These are phyloP conservation scores for Myxozyma sirexii DNA, from an alignment of 805 yeast genomes.

Conservation along the genomic window DNA sequence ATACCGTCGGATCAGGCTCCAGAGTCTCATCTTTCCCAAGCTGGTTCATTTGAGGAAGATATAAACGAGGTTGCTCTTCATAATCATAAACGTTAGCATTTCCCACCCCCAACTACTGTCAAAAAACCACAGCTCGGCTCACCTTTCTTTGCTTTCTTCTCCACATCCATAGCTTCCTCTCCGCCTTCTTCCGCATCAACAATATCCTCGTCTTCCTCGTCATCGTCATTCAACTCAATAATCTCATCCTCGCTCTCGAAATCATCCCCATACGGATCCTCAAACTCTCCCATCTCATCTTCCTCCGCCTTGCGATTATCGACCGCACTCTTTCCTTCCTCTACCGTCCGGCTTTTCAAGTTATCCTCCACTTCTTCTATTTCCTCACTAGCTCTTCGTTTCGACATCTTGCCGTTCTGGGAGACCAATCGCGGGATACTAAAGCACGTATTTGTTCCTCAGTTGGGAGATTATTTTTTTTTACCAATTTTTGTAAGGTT, in stretches of 20 bases:
- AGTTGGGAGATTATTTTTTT: not conserved
- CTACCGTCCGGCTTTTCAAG: not conserved
- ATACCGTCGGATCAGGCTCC: constrained; percentile 95
- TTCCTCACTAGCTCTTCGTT: constrained; percentile 23
- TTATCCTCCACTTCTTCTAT: not conserved
- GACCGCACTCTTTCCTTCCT: constrained; percentile 13
- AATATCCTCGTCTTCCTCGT: constrained; percentile 48
- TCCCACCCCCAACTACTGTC: too few relatives aligned
- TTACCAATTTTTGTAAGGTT: not conserved
- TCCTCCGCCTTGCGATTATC: constrained; percentile 11
- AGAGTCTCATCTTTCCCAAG: constrained; percentile 93
- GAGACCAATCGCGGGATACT: not conserved
- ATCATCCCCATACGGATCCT: constrained; percentile 61
- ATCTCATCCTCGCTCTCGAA: constrained; percentile 44
- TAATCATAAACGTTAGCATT: not conserved
- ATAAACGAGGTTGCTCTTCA: constrained; percentile 53
- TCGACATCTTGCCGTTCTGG: constrained; percentile 18
- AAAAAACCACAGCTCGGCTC: not conserved
- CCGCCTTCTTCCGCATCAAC: constrained; percentile 33
- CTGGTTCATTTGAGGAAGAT: constrained; percentile 86
- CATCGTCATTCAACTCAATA: constrained; percentile 80
- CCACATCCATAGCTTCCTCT: constrained; percentile 21
- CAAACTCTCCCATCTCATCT: constrained; percentile 56
- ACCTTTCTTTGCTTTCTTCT: constrained; percentile 44
- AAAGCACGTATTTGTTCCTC: not conserved